phyloP scores from a whole-genome alignment of 1,284 basidiomycete genomes.

The Microbotryum intermedium region DNA sequence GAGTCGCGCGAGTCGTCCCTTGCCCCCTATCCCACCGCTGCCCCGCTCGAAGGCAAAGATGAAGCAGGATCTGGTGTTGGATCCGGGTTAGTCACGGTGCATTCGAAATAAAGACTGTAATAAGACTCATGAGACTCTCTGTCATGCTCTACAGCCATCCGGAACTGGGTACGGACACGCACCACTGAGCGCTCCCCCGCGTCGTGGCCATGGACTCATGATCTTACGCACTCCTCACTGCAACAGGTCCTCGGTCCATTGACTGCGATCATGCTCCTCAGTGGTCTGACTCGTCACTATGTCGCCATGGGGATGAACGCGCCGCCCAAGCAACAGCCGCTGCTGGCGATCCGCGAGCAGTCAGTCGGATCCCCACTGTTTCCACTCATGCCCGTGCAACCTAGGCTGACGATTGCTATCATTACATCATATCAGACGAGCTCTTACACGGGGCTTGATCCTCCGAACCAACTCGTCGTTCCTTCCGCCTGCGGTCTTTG shows the following conservation, averaged over 20 bases:
- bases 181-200: neutral
- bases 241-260: constrained; percentile 83
- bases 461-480: constrained; percentile 65
- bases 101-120: neutral
- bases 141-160: constrained; percentile 47
- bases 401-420: neutral
- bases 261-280: constrained; percentile 94
- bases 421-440: constrained; percentile 53
- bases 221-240: constrained; percentile 9
- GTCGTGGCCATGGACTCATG: neutral
- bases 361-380: constrained; percentile 46
- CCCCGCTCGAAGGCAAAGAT: neutral
- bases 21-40: neutral
- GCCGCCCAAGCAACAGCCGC: constrained; percentile 68
- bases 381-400: neutral
- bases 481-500: constrained; percentile 48
- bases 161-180: constrained; percentile 58
- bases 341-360: constrained; percentile 84
- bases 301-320: constrained; percentile 79
- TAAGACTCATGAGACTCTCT: neutral
- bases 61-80: neutral
- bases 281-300: constrained; percentile 89
- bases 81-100: neutral
- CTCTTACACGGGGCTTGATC: constrained; percentile 69
- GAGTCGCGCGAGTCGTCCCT: neutral